Evolutionary conservation across 2,329 filamentous ascomycete species (phyloP), one percentile per base, ranked within the genome.

Genomic region (Bertia moriformis): DNA sequence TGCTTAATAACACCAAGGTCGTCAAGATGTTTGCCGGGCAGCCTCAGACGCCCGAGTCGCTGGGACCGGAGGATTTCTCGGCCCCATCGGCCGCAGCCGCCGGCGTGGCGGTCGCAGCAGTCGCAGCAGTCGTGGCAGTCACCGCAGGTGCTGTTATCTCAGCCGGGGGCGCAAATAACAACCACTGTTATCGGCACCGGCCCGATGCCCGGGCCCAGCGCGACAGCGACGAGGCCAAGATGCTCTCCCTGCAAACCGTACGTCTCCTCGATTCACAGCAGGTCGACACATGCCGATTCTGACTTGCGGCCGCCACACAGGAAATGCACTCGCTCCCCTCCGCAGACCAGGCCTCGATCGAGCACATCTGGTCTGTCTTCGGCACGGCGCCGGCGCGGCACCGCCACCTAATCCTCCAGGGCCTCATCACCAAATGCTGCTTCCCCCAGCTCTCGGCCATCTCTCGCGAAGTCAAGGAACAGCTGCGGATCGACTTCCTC

Each of bases 401-500:
- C 53, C 80, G 91, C 48, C 89, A 93, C 45, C 71, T 98, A 43
- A 96, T 98, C 83, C 71, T 98, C 4, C 87, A 93, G 56, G 91
- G 91, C 47, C 89, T 98, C 50, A 78, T 98, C 44, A 83, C 89
- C 0, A 88, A 95, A 57, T 96, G 89, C 59, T 98, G 91, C 62
- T 96, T 96, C 53, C 89, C 91, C 1, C 91, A 98, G 53, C 74
- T 98, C 4, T 96, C 91, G 20, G 88, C 84, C 48, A 80, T 98
- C 41, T 91, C 89, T 2, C 78, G 85, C 44, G 84, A 87, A 47
- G 84, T 96, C 36, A 82, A 86, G 45, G 88, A 96, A 47, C 80
- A 96, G 44, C 87, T 98, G 52, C 91, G 93, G 58, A 96, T 98
- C 62, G 91, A 98, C 61, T 96, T 96, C 55, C 66, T 98, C 38